Conservation (phyloP, 1,284 basidiomycete genomes). For the Malassezia psittaci region DNA sequence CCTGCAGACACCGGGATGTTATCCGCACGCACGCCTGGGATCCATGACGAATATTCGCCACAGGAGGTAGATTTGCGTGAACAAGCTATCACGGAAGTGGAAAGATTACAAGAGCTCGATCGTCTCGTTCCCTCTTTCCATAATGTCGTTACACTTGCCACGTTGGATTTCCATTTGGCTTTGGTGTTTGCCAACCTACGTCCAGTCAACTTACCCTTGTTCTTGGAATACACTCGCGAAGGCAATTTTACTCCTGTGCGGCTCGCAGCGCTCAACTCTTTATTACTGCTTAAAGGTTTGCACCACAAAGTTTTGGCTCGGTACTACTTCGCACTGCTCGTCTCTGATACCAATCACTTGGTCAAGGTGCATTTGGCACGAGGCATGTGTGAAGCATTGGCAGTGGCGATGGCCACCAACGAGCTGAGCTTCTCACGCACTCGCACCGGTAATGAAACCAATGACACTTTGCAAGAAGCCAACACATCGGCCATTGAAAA, state of each 20-base stretch:
- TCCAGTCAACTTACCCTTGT: constrained; percentile 67
- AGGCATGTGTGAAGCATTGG: constrained; percentile 73
- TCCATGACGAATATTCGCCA: constrained; percentile 25
- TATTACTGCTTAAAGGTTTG: constrained; percentile 69
- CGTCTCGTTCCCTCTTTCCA: constrained; percentile 86
- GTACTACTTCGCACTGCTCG: constrained; percentile 82
- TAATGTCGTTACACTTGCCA: constrained; percentile 79
- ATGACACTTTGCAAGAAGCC: not conserved
- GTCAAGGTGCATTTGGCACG: constrained; percentile 78
- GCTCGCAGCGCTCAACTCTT: constrained; percentile 79
- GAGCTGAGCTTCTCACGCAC: constrained; percentile 19
- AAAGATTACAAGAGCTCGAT: constrained; percentile 87
- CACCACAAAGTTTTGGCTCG: constrained; percentile 60
- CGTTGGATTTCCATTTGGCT: constrained; percentile 34
- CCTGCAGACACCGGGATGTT: constrained; percentile 29
- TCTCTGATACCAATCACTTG: constrained; percentile 69
- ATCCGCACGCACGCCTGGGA: constrained; percentile 22
- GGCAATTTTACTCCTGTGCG: constrained; percentile 69
- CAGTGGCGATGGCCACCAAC: constrained; percentile 75
- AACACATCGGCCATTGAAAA: not conserved
- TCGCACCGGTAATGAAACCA: constrained; percentile 15
- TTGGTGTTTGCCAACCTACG: constrained; percentile 53
- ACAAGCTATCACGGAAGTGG: constrained; percentile 52
- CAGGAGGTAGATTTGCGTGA: constrained; percentile 31
- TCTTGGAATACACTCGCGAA: constrained; percentile 79